These are phyloP conservation scores for Vicia faba DNA, from an alignment of 306 rosid species.

Conservation along the genomic window DNA sequence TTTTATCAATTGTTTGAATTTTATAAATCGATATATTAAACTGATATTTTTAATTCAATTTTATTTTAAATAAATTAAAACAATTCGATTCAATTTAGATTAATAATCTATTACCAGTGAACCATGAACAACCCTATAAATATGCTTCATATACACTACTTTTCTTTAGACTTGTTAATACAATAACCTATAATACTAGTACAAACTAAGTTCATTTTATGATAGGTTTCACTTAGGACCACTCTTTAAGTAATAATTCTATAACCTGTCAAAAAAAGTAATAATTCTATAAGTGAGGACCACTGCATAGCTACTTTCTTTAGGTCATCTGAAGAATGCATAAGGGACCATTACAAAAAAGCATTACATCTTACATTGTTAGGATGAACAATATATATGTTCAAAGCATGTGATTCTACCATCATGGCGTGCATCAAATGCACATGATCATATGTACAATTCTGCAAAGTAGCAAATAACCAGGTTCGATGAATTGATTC, in stretches of 20 bases:
- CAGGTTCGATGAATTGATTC: slow-evolving; percentile 16
- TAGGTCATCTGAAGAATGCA: slow-evolving; percentile 28
- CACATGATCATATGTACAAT: slow-evolving; percentile 72
- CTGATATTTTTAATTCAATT: too few relatives aligned
- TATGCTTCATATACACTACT: too few relatives aligned
- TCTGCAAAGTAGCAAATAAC: slow-evolving; percentile 42
- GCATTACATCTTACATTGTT: not conserved
- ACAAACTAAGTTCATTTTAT: not conserved
- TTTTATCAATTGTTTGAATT: too few relatives aligned
- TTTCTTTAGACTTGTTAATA: too few relatives aligned
- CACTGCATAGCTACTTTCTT: slow-evolving; percentile 28
- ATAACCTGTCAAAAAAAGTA: too few relatives aligned
- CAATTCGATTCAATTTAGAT: too few relatives aligned
- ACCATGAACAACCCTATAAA: too few relatives aligned
- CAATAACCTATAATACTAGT: too few relatives aligned
- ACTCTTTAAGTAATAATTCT: slow-evolving; percentile 26
- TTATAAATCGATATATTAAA: too few relatives aligned
- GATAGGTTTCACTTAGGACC: slow-evolving; percentile 34
- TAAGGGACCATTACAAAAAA: slow-evolving; percentile 30
- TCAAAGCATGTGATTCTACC: slow-evolving; percentile 55
- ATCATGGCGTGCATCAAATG: slow-evolving; percentile 66
- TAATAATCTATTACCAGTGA: too few relatives aligned
- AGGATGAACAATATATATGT: slow-evolving; percentile 23
- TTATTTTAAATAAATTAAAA: too few relatives aligned
- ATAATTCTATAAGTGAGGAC: slow-evolving; percentile 36